Percentiles rank a stretch among this genome's conserved stretches.
Evolutionary conservation across 305 asterid genomes (phyloP).

Genomic region (Solanum hybrid): DNA sequence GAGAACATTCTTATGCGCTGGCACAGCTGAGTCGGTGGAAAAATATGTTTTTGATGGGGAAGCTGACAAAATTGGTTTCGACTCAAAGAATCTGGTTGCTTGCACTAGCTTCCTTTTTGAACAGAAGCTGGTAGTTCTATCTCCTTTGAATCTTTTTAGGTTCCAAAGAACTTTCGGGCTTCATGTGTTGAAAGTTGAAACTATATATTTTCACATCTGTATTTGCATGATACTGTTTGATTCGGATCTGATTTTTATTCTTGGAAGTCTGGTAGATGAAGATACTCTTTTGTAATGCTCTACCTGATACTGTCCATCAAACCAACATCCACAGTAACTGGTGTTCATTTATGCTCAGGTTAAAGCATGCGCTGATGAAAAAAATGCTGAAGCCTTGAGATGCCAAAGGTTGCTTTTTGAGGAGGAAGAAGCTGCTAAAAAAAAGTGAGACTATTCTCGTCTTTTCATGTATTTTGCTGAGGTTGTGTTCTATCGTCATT

Average conservation of each 20-base stretch:
- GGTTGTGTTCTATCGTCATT: not conserved
- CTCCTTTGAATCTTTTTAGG: not conserved
- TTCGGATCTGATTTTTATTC: not conserved
- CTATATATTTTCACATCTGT: not conserved
- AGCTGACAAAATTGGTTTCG: conserved; percentile 56
- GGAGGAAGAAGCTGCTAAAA: conserved; percentile 93
- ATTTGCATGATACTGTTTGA: not conserved
- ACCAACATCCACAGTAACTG: not conserved
- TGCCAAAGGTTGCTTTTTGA: conserved; percentile 86
- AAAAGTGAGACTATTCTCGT: conserved; percentile 33
- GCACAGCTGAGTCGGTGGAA: conserved; percentile 67
- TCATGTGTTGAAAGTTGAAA: conserved; percentile 6
- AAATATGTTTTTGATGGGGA: conserved; percentile 69
- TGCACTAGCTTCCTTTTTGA: conserved; percentile 74
- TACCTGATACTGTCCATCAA: not conserved
- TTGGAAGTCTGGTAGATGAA: not conserved
- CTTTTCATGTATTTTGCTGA: not conserved
- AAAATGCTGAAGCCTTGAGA: conserved; percentile 92
- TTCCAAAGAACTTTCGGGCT: not conserved
- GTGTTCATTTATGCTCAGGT: conserved; percentile 39
- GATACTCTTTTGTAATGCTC: not conserved
- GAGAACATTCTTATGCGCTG: conserved; percentile 83
- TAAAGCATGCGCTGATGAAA: conserved; percentile 80
- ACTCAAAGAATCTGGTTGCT: conserved; percentile 74
- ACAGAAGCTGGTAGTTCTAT: conserved; percentile 62